Base-by-base conservation (phyloP, 805 yeast species). In the Wickerhamomyces alni region DNA sequence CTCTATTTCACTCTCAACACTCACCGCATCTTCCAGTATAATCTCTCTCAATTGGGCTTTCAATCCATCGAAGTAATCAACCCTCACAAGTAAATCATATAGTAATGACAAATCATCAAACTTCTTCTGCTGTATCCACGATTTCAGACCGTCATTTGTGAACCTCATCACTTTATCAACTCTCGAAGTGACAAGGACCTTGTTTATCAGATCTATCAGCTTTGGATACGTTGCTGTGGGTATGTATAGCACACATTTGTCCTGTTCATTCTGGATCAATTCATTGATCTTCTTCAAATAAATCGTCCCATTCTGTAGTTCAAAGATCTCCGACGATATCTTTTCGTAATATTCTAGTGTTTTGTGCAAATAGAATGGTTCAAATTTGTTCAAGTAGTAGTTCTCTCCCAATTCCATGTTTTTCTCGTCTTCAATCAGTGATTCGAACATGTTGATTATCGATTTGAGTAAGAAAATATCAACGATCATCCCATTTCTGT, bases 361-460 rank as follows among this genome's bases (percentile, higher is more conserved):
- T 25, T 69, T 69, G 4, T 64, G 54, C 37, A 86, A 52, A 33
- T 86, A 70, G 36, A 57, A 61, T 0, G 87, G 88, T 50, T 87
- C 95, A 56, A 88, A 83, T 32, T 64, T 69, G 16, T 67, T 70
- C 19, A 69, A 63, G 52, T 83, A 87, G 46, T 77, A 82, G 39
- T 74, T 80, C 41, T 80, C 88, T 5, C 74, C 72, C 17, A 62
- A 56, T n/a, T 58, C 66, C 6, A 50, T 27, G 21, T 43, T 53
- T 27, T 55, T 50, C n/a, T 50, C 54, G 39, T 65, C 67, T 41
- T 76, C 82, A 5, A 69, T 60, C 27, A 86, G 61, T 6, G 80
- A 63, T 52, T 86, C 93, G 55, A 86, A 70, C 88, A 89, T 85
- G 31, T 67, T 68, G 13, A 87, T 70, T 9, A 77, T 58, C 24